These are phyloP conservation scores for Metschnikowia santaceciliae DNA, from an alignment of 805 yeast genomes.

Conservation along the genomic window DNA sequence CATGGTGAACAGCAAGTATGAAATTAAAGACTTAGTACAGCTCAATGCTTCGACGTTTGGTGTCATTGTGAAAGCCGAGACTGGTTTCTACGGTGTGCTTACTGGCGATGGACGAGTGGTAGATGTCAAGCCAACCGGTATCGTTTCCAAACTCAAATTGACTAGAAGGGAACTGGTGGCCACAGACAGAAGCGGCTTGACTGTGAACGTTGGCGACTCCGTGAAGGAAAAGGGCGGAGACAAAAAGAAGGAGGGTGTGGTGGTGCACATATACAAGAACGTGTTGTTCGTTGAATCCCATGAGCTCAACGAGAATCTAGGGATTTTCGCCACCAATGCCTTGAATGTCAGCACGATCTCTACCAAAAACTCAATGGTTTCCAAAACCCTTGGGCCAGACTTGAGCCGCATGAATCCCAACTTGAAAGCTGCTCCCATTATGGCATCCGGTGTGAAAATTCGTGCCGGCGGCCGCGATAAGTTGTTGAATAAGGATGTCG, in stretches of 20 bases:
- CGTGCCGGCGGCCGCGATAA: slow-evolving; percentile 72
- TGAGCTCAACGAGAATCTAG: slow-evolving; percentile 77
- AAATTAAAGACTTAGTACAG: slow-evolving; percentile 85
- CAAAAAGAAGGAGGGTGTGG: slow-evolving; percentile 76
- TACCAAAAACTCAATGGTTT: slow-evolving; percentile 68
- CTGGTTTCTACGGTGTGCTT: slow-evolving; percentile 75
- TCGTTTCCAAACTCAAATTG: slow-evolving; percentile 68
- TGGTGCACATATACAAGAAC: slow-evolving; percentile 81
- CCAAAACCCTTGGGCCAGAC: slow-evolving; percentile 57
- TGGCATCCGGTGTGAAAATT: slow-evolving; percentile 46
- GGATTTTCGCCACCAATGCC: slow-evolving; percentile 81
- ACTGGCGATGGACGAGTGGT: slow-evolving; percentile 77
- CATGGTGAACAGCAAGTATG: slow-evolving; percentile 73
- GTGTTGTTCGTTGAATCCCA: slow-evolving; percentile 76
- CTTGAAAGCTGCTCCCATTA: slow-evolving; percentile 44
- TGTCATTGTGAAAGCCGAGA: slow-evolving; percentile 84
- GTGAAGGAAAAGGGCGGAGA: slow-evolving; percentile 83
- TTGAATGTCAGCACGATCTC: slow-evolving; percentile 78
- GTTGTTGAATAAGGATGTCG: slow-evolving; percentile 77
- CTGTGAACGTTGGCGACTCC: slow-evolving; percentile 85
- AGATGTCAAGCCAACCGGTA: slow-evolving; percentile 73
- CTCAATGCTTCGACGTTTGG: slow-evolving; percentile 84
- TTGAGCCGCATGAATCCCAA: slow-evolving; percentile 85
- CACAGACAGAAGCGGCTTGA: slow-evolving; percentile 80
- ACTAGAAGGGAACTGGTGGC: slow-evolving; percentile 71